These are phyloP conservation scores for Coccomyxa subellipsoidea DNA, from an alignment of 163 green algal species.

Conservation along the genomic window DNA sequence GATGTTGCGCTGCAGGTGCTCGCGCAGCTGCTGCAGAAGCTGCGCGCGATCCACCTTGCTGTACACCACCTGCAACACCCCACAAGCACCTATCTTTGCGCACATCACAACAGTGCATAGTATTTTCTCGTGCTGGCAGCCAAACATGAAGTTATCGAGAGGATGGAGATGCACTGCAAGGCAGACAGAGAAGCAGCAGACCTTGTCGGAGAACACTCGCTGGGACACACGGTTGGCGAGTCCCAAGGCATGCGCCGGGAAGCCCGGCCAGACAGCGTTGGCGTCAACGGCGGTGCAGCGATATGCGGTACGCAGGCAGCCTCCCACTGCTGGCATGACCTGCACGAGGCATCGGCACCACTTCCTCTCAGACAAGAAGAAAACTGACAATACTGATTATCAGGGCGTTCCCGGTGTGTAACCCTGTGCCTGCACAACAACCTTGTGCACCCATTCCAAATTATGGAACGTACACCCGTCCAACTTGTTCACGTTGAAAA, in stretches of 20 bases:
- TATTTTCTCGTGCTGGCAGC: not conserved
- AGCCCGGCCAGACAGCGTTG: not conserved
- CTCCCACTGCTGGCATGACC: not conserved
- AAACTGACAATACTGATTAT: too few species aligned
- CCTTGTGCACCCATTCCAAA: too few species aligned
- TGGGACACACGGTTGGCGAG: slow-evolving; percentile 9
- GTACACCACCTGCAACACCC: not conserved
- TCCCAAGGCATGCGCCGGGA: not conserved
- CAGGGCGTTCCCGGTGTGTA: too few species aligned
- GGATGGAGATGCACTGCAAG: not conserved
- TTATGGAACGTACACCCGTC: too few species aligned
- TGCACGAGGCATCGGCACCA: too few species aligned
- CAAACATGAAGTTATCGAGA: not conserved
- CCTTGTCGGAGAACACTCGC: slow-evolving; percentile 25
- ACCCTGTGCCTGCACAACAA: too few species aligned
- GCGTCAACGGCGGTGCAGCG: not conserved
- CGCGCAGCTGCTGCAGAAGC: slow-evolving; percentile 47
- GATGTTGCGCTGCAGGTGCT: slow-evolving; percentile 71
- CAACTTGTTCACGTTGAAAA: too few species aligned
- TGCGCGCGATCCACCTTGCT: slow-evolving; percentile 31
- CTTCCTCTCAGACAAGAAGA: too few species aligned
- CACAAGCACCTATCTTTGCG: too few species aligned
- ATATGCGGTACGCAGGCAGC: not conserved
- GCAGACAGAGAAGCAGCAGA: not conserved
- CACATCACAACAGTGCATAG: too few species aligned